A percentile compares a stretch with the other conserved stretches of the same genome.
Evolutionary conservation across 345 rosid species (phyloP).

Genomic region (Microthlaspi erraticum): DNA sequence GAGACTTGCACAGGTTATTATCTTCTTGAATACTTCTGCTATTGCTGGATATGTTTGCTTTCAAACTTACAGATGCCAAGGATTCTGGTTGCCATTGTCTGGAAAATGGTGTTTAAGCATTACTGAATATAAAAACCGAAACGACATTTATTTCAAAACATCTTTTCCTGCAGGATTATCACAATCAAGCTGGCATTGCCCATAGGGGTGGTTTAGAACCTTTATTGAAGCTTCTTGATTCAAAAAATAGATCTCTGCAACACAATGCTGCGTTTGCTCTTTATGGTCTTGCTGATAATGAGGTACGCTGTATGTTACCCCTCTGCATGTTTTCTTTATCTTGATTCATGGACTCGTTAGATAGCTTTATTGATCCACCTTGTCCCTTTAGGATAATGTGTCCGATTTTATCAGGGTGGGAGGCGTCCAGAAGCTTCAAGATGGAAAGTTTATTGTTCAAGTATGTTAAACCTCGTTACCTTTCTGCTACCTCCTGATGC

Average conservation of each 20-base stretch:
- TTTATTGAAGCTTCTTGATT: constrained; percentile 90
- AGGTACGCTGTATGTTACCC: constrained; percentile 57
- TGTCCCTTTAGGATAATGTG: constrained; percentile 80
- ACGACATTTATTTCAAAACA: too few relatives aligned
- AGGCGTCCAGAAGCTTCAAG: constrained; percentile 93
- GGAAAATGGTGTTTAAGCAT: too few relatives aligned
- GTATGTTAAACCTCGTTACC: constrained; percentile 50
- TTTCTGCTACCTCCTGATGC: constrained; percentile 23
- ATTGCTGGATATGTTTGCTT: too few relatives aligned
- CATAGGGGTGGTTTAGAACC: constrained; percentile 93
- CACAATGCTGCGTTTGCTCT: constrained; percentile 99
- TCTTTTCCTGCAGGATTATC: constrained; percentile 66
- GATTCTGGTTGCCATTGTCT: too few relatives aligned
- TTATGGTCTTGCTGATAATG: constrained; percentile 98
- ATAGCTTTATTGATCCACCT: constrained; percentile 37
- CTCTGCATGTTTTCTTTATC: background rate
- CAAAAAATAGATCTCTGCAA: constrained; percentile 95
- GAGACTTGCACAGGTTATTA: constrained; percentile 94
- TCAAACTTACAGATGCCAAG: too few relatives aligned
- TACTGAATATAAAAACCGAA: too few relatives aligned
- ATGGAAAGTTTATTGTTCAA: constrained; percentile 95
- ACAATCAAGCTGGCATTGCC: constrained; percentile 98
- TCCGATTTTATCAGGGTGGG: constrained; percentile 96
- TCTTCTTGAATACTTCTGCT: background rate
- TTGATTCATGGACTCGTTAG: constrained; percentile 24